phyloP scores from a whole-genome alignment of 768 basidiomycete genomes.

The Baorangia bicolor region DNA sequence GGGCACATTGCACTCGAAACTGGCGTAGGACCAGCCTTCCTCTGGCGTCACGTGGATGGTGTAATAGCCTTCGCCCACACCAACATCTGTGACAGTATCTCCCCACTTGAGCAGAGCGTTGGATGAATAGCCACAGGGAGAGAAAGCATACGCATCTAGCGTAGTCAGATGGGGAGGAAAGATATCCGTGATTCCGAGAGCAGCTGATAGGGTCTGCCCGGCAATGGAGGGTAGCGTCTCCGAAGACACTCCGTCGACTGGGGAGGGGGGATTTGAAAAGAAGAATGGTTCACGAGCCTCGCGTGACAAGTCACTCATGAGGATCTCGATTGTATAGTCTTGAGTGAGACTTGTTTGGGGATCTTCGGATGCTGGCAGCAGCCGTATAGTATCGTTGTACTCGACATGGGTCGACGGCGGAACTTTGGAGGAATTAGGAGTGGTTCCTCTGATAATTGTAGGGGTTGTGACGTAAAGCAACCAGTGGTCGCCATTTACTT shows the following conservation, averaged over 20 bases:
- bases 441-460: constrained; percentile 28
- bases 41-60: constrained; percentile 99
- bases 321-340: constrained; percentile 96
- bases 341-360: constrained; percentile 32
- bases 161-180: constrained; percentile 79
- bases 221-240: constrained; percentile 23
- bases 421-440: constrained; percentile 20
- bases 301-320: constrained; percentile 89
- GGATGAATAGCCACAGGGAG: constrained; percentile 94
- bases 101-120: constrained; percentile 83
- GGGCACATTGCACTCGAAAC: constrained; percentile 98
- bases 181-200: constrained; percentile 77
- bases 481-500: constrained; percentile 99
- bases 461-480: constrained; percentile 87
- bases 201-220: constrained; percentile 51
- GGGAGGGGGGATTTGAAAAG: constrained; percentile 41
- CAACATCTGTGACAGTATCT: constrained; percentile 21
- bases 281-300: constrained; percentile 79
- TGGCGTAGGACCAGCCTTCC: constrained; percentile 97
- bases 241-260: constrained; percentile 53
- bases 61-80: constrained; percentile 83
- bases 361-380: not conserved
- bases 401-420: constrained; percentile 14
- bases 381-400: constrained; percentile 12
- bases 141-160: constrained; percentile 90